Conservation (phyloP, 805 yeast genomes). For the Debaryomyces castellii region DNA sequence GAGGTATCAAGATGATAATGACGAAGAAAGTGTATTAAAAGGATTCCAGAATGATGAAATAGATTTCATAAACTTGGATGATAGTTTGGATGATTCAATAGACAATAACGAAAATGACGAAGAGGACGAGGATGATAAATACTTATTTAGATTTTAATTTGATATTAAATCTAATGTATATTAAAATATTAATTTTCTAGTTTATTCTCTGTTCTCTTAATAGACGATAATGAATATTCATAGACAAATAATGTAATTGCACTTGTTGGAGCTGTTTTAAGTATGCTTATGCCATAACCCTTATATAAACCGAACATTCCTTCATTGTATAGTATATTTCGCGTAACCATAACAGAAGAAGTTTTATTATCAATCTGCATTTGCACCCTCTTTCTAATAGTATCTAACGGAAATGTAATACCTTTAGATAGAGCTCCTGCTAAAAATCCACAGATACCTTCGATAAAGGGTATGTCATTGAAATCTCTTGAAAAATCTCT, state of each 20-base stretch:
- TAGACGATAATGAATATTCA: constrained; percentile 38
- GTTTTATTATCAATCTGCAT: constrained; percentile 31
- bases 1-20: constrained; percentile 19
- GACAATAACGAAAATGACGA: constrained; percentile 14
- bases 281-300: constrained; percentile 67
- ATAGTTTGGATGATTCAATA: constrained; percentile 14
- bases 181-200: constrained; percentile 2
- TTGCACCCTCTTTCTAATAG: constrained; percentile 76
- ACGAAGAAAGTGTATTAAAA: constrained; percentile 16
- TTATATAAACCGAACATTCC: constrained; percentile 71
- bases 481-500: constrained; percentile 34
- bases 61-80: constrained; percentile 27
- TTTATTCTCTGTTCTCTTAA: constrained; percentile 3
- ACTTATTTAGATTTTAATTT: constrained; percentile 24
- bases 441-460: constrained; percentile 62
- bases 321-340: constrained; percentile 48
- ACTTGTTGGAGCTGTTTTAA: constrained; percentile 79
- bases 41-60: constrained; percentile 25
- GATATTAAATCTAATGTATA: not conserved
- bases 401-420: constrained; percentile 80
- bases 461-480: constrained; percentile 36
- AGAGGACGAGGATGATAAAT: constrained; percentile 27
- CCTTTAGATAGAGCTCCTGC: constrained; percentile 80
- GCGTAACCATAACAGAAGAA: constrained; percentile 23
- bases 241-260: constrained; percentile 69